A percentile compares a stretch with the other conserved stretches of the same genome.
Conservation (phyloP, 2,329 filamentous ascomycete genomes). For the Diplocarpon rosae region DNA sequence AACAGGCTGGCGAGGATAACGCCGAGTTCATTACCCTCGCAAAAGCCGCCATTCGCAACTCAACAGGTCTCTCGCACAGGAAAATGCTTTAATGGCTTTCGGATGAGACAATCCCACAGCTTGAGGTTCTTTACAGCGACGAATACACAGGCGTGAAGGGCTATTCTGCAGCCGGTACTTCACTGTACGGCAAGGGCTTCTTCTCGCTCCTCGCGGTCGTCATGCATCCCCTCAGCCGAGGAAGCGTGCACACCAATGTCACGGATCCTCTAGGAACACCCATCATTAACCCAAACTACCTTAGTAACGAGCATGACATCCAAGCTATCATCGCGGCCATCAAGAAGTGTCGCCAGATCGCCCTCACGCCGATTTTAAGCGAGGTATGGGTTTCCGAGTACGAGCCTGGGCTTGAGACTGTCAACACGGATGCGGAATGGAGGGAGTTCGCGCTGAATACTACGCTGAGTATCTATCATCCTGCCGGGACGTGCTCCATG, state of each 20-base stretch:
- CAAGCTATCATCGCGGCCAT: constrained; percentile 23
- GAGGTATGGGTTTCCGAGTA: constrained; percentile 16
- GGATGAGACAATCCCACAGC: constrained; percentile 19
- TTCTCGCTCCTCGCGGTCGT: constrained; percentile 37
- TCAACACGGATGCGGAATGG: constrained; percentile 11
- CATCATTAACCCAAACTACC: constrained; percentile 43
- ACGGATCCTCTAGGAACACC: constrained; percentile 30
- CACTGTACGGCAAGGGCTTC: constrained; percentile 14
- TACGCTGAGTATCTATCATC: constrained; percentile 13
- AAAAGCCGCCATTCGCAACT: constrained; percentile 23
- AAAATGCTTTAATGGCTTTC: constrained; percentile 33
- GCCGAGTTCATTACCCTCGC: constrained; percentile 27
- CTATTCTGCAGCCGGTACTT: constrained; percentile 10
- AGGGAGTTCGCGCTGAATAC: constrained; percentile 10
- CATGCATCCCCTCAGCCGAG: constrained; percentile 45
- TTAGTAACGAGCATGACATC: constrained; percentile 40
- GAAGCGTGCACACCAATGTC: constrained; percentile 43
- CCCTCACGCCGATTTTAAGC: constrained; percentile 11
- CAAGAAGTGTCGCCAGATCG: constrained; percentile 14
- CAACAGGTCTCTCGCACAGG: constrained; percentile 26
- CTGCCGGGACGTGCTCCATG: constrained; percentile 18
- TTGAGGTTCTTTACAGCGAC: constrained; percentile 31
- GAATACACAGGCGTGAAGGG: constrained; percentile 32
- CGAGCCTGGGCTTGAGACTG: constrained; percentile 16
- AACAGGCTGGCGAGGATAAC: constrained; percentile 27